Evolutionary conservation across 257 asterid species (phyloP).

Genomic region (Solanum medicagineum): DNA sequence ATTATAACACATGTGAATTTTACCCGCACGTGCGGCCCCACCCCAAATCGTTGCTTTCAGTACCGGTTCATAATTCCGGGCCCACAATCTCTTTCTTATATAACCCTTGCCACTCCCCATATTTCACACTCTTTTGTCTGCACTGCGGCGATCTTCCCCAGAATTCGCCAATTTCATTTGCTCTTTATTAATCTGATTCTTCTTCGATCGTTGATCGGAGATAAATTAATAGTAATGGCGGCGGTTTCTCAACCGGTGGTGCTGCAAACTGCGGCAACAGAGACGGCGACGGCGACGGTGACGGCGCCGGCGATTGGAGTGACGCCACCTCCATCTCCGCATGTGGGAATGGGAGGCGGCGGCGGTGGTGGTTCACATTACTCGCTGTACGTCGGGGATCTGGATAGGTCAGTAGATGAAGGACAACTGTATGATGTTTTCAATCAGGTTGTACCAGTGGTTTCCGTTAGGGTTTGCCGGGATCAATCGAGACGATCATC

Average conservation of each 20-base stretch:
- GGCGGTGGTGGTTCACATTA: conserved; percentile 12
- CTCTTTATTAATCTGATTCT: neutral
- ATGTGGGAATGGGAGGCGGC: neutral
- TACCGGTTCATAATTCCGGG: neutral
- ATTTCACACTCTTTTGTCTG: neutral
- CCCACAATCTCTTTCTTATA: neutral
- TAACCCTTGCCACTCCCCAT: neutral
- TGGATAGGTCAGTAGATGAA: conserved; percentile 55
- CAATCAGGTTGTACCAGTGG: conserved; percentile 55
- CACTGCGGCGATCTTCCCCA: neutral
- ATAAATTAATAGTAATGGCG: neutral
- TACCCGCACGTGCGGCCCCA: neutral
- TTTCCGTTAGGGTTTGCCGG: conserved; percentile 62
- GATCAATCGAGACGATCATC: conserved; percentile 45
- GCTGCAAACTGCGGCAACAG: conserved; percentile 14
- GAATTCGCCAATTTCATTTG: no score
- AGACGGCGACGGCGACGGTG: neutral
- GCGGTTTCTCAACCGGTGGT: conserved; percentile 18
- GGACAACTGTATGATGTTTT: conserved; percentile 51
- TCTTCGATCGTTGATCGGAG: neutral
- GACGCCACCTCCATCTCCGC: conserved; percentile 17
- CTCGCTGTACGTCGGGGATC: conserved; percentile 74
- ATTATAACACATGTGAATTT: neutral
- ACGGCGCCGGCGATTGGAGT: neutral
- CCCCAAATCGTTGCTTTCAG: neutral